Evolutionary conservation across 2,329 filamentous ascomycete genomes (phyloP), one percentile per base, ranked within the genome.

Genomic region (Nectriaceae sp.): DNA sequence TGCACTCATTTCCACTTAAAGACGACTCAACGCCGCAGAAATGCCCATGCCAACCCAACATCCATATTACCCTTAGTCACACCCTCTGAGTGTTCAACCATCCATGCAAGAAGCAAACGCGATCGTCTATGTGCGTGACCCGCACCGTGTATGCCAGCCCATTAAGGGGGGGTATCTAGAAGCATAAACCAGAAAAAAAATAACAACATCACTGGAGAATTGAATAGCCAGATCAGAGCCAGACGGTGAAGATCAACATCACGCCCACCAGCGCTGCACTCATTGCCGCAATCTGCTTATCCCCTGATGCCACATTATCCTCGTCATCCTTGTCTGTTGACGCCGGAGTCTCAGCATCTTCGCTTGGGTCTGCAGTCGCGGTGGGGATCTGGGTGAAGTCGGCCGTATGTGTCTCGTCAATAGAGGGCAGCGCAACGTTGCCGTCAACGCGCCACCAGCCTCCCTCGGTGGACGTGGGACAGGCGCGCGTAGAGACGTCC

Each of bases 371-470:
- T 8, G 19, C 19, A 10, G 37, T 51, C 42, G 44, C 44, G 19
- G 38, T 24, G 21, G 21, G 29, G 20, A 11, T 44, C 35, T 45
- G 42, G 21, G 49, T 52, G 26, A 49, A 58, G 15, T 55, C 58
- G 6, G 69, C 67, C 11, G 57, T 65, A 36, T 73, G 61, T 3
- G 71, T 75, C 59, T 84, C 76, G 13, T 85, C 88, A 6, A 94
- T 58, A 2, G 81, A 84, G 1, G 91, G 90, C 20, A 95, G 76
- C 11, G 79, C 68, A 3, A 86, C 83, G 54, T 84, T 82, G 15
- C 88, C 85, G 58, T 89, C 73, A 3, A 95, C 82, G 18, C 83
- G 75, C 90, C 90, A 96, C 91, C 90, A 96, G 24, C 82, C 81
- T 21, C 78, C 82, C 1, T 76, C 62, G 0, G 88, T 93, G 21